phyloP scores from a whole-genome alignment of 2,329 filamentous ascomycete species.

The Colletotrichum theobromicola region DNA sequence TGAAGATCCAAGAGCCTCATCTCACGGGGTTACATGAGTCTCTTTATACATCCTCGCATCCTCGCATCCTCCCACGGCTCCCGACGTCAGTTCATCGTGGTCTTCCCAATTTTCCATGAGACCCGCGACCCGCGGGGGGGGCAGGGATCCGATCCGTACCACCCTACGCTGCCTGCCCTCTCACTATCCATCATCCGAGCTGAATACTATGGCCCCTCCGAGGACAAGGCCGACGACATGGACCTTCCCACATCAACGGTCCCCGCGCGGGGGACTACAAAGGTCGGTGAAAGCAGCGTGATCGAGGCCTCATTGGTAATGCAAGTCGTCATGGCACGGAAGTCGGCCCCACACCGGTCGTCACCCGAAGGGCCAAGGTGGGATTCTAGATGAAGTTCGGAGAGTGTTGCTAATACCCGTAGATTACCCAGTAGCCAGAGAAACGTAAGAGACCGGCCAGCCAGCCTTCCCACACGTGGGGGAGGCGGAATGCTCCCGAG shows the following conservation, averaged over 20 bases:
- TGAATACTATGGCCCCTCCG: neutral
- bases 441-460: neutral
- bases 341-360: constrained; percentile 8
- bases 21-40: neutral
- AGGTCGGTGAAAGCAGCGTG: constrained; percentile 1
- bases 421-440: neutral
- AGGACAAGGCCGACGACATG: neutral
- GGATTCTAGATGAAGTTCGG: neutral
- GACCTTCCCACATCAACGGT: neutral
- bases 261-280: neutral
- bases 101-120: neutral
- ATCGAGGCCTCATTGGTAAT: neutral
- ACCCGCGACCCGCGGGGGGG: neutral
- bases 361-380: neutral
- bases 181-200: neutral
- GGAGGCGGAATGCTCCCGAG: constrained; percentile 2
- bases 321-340: constrained; percentile 1
- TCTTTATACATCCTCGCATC: constrained; percentile 8
- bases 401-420: neutral
- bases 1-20: neutral
- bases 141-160: neutral
- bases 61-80: neutral
- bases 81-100: neutral
- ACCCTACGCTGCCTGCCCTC: neutral
- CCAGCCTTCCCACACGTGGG: neutral